phyloP scores from a whole-genome alignment of 306 rosid species.

The Trichosanthes cucumerina region DNA sequence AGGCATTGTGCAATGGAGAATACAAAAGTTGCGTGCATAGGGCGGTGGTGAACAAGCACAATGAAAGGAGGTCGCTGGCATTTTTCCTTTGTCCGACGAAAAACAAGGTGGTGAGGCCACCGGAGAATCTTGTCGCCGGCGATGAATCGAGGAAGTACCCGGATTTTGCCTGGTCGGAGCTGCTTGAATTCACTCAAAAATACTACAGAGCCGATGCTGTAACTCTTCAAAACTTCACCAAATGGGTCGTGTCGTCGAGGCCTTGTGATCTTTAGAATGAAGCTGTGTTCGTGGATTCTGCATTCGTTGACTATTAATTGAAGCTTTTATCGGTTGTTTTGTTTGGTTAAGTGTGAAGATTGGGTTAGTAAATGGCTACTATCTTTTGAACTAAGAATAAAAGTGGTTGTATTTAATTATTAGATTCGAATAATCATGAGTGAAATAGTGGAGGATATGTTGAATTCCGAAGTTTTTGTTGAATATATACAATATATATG shows the following conservation, averaged over 20 bases:
- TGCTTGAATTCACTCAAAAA: conserved; percentile 50
- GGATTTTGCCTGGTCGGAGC: conserved; percentile 66
- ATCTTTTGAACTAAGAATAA: background rate
- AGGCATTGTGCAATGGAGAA: conserved; percentile 24
- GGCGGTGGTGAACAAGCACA: conserved; percentile 51
- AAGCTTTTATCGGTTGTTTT: background rate
- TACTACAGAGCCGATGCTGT: conserved; percentile 53
- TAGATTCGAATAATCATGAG: background rate
- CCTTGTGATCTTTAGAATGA: background rate
- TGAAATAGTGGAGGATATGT: background rate
- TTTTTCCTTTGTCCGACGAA: conserved; percentile 68
- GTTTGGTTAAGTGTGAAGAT: background rate
- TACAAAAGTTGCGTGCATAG: conserved; percentile 52
- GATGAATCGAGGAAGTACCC: conserved; percentile 44
- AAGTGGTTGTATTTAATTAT: background rate
- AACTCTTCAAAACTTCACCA: conserved; percentile 55
- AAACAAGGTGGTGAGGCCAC: conserved; percentile 59
- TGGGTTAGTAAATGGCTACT: background rate
- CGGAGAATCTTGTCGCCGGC: conserved; percentile 27
- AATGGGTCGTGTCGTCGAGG: conserved; percentile 28
- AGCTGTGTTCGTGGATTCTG: background rate
- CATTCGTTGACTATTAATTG: background rate
- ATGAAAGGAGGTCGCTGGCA: conserved; percentile 59
- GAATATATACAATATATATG: background rate
- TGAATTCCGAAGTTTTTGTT: background rate